These are phyloP conservation scores for Desmodesmus armatus DNA, from an alignment of 139 green algal species.

Conservation along the genomic window DNA sequence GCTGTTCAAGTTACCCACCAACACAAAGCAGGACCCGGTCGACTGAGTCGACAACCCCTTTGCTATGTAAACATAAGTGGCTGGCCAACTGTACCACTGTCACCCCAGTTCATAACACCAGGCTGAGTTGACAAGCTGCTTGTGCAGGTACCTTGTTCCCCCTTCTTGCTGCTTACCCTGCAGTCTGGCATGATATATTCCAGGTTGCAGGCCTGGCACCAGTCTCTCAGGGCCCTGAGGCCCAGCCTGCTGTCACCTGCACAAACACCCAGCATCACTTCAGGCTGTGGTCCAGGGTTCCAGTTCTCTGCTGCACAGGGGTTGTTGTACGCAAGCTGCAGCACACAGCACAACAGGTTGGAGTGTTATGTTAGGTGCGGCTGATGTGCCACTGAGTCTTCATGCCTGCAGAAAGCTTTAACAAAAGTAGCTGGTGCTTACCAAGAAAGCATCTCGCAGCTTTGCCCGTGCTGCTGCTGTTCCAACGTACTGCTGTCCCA, in stretches of 20 bases:
- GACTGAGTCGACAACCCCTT: too few relatives aligned
- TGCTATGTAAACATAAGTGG: too few relatives aligned
- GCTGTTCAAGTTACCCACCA: background rate
- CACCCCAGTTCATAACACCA: too few relatives aligned
- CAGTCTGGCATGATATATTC: slow-evolving; percentile 49
- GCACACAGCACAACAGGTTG: background rate
- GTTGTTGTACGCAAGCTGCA: slow-evolving; percentile 39
- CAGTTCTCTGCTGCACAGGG: slow-evolving; percentile 27
- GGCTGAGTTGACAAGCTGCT: background rate
- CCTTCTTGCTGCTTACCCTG: slow-evolving; percentile 31
- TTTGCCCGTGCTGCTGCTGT: slow-evolving; percentile 4
- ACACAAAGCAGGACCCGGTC: too few relatives aligned
- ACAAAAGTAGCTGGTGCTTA: too few relatives aligned
- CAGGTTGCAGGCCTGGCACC: slow-evolving; percentile 62
- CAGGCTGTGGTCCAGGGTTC: background rate
- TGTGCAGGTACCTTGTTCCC: background rate
- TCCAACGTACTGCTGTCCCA: slow-evolving; percentile 42
- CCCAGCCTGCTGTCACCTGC: slow-evolving; percentile 68
- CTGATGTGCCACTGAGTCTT: background rate
- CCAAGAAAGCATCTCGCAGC: slow-evolving; percentile 38
- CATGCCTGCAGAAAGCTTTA: background rate
- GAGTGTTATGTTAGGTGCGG: background rate
- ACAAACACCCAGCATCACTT: slow-evolving; percentile 75
- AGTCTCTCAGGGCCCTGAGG: slow-evolving; percentile 72
- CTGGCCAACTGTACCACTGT: too few relatives aligned